Percentiles rank a stretch among this genome's conserved stretches.
Evolutionary conservation across 1,139 yeast species (phyloP).

Genomic region (Hansenula anomala): DNA sequence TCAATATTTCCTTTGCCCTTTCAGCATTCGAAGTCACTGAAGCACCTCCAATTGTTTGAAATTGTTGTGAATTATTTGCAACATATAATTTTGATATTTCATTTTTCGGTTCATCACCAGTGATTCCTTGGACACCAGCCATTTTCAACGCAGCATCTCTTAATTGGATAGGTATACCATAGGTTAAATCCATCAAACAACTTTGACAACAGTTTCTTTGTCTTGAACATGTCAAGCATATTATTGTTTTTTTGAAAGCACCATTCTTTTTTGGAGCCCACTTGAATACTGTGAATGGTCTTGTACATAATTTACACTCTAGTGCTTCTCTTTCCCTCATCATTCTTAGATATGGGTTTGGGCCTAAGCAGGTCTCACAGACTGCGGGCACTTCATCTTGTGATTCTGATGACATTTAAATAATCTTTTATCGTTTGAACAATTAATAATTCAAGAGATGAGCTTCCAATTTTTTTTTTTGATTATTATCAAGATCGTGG

Average conservation of each 20-base stretch:
- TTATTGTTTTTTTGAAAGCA: conserved; percentile 45
- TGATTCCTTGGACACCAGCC: conserved; percentile 49
- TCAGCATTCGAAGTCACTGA: conserved; percentile 26
- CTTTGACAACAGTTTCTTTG: conserved; percentile 82
- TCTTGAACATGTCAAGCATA: conserved; percentile 76
- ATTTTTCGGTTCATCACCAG: conserved; percentile 39
- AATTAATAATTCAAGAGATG: too few relatives aligned
- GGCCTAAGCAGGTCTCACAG: conserved; percentile 72
- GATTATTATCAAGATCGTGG: too few relatives aligned
- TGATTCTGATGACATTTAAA: conserved; percentile 4
- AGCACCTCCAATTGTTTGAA: conserved; percentile 35
- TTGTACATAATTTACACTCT: conserved; percentile 73
- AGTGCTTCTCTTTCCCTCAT: conserved; percentile 69
- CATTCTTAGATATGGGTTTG: conserved; percentile 62
- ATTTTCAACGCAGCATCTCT: conserved; percentile 79
- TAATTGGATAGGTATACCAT: conserved; percentile 71
- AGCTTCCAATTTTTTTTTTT: too few relatives aligned
- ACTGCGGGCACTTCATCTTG: conserved; percentile 34
- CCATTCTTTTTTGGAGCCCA: conserved; percentile 50
- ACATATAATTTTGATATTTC: conserved; percentile 47
- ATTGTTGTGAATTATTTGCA: conserved; percentile 43
- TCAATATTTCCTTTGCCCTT: conserved; percentile 29
- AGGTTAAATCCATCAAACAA: conserved; percentile 78
- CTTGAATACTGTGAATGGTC: conserved; percentile 77
- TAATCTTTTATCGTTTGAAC: background rate